Conservation (phyloP, 2,329 filamentous ascomycete species). For the Fusarium staphyleae region DNA sequence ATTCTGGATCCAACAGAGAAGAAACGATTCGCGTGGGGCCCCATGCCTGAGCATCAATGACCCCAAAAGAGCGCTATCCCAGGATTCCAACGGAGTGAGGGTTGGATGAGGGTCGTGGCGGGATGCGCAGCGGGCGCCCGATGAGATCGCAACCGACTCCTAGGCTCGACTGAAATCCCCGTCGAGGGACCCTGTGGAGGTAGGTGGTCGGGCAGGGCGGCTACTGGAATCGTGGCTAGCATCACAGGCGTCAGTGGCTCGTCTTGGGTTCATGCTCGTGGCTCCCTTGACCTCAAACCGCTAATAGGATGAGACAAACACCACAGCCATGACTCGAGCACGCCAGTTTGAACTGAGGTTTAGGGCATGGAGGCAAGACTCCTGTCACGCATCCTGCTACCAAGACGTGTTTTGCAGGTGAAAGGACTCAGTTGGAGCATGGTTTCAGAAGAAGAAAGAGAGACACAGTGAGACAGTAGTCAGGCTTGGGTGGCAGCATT, state of each 20-base stretch:
- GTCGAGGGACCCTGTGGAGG: slow-evolving; percentile 27
- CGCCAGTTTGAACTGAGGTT: background rate
- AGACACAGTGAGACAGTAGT: background rate
- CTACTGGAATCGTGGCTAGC: slow-evolving; percentile 17
- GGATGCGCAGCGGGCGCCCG: slow-evolving; percentile 4
- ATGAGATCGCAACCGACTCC: slow-evolving; percentile 29
- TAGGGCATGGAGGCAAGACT: background rate
- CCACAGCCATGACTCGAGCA: slow-evolving; percentile 12
- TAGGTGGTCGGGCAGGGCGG: slow-evolving; percentile 6
- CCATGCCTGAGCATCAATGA: slow-evolving; percentile 4
- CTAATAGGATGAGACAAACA: background rate
- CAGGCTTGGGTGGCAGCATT: slow-evolving; percentile 31
- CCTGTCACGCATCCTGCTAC: no score
- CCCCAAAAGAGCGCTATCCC: slow-evolving; percentile 17
- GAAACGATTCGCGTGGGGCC: background rate
- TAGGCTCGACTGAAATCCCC: slow-evolving; percentile 39
- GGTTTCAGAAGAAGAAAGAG: background rate
- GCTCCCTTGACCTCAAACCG: slow-evolving; percentile 6
- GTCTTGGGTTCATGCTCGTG: slow-evolving; percentile 10
- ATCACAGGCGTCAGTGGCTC: slow-evolving; percentile 3
- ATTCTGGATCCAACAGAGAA: background rate
- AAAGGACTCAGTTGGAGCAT: background rate
- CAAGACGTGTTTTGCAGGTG: no score
- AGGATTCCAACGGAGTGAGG: slow-evolving; percentile 14
- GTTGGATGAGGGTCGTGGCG: slow-evolving; percentile 19